Evolutionary conservation across 306 rosid genomes (phyloP).

Genomic region (Vigna angularis): DNA sequence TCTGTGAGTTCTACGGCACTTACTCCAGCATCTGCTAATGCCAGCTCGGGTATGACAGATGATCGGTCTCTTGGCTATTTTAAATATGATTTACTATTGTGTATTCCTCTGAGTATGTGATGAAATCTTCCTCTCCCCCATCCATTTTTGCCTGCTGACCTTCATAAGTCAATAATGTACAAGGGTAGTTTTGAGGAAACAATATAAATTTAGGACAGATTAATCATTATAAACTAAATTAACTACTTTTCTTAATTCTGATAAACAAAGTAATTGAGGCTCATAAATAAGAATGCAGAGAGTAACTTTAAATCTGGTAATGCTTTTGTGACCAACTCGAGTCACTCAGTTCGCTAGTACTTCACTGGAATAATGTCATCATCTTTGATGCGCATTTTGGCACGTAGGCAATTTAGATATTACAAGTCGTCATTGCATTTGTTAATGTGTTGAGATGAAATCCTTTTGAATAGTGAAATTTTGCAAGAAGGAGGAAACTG

Average conservation of each 20-base stretch:
- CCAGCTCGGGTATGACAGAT: constrained; percentile 69
- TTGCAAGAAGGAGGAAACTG: not conserved
- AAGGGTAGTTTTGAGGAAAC: too few relatives aligned
- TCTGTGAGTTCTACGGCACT: constrained; percentile 62
- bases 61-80: constrained; percentile 22
- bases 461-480: constrained; percentile 36
- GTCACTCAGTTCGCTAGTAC: constrained; percentile 27
- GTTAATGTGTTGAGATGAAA: constrained; percentile 12
- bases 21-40: constrained; percentile 62
- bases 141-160: constrained; percentile 18
- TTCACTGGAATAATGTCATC: constrained; percentile 17
- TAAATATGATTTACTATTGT: constrained; percentile 29
- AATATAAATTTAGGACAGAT: too few relatives aligned
- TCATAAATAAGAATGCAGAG: too few relatives aligned
- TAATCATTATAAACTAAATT: too few relatives aligned
- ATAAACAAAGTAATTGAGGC: too few relatives aligned
- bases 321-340: constrained; percentile 37
- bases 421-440: not conserved
- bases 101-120: constrained; percentile 19
- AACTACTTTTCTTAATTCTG: too few relatives aligned
- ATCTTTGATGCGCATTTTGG: constrained; percentile 14
- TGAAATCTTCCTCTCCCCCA: constrained; percentile 17
- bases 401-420: constrained; percentile 8
- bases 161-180: not conserved
- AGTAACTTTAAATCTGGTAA: not conserved